Evolutionary conservation across 495 filamentous ascomycete species (phyloP), one percentile per base, ranked within the genome.

Genomic region (Aspergillus olivimuriae): DNA sequence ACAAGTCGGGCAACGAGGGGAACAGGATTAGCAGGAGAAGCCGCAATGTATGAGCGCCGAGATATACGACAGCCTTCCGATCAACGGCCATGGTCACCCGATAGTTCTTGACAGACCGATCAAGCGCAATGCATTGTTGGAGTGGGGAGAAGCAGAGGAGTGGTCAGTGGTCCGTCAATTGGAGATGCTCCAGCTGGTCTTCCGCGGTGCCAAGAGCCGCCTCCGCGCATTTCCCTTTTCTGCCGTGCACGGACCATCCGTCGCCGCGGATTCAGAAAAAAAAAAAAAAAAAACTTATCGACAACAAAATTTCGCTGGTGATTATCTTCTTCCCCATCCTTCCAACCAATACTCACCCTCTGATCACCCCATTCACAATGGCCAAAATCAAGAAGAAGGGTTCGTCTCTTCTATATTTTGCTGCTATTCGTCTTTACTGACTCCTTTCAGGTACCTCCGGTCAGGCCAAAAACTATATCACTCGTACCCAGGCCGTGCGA

Each of bases 391-490:
- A 94, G 83, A 95, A 89, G 80, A 95, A 94, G 75, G 89, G 83
- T 82, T 65, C 43, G 57, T 26, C 20, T 43, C 28, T 19, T 19
- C 1, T 17, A n/a, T n/a, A n/a, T n/a, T n/a, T n/a, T n/a, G n/a
- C n/a, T n/a, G n/a, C n/a, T n/a, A n/a, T n/a, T 20, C 14, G 39
- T 26, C 45, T 51, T 46, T 22, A 21, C 32, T 33, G 40, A 16
- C 48, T 4, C 23, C 17, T 30, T 21, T 17, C 43, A 87, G 84
- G 92, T 56, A 84, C 83, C 57, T 78, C 89, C 60, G 92, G 92
- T 69, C 80, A 84, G 68, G 90, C 92, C 73, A 96, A 91, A 72
- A 97, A 97, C 77, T 98, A 89, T 74, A 91, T 97, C 51, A 96
- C 91, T 35, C 80, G 92, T 65, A 95, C 89, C 2, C 89, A 94